Evolutionary conservation across 805 yeast genomes (phyloP).

Genomic region (Candida dajiaensis): DNA sequence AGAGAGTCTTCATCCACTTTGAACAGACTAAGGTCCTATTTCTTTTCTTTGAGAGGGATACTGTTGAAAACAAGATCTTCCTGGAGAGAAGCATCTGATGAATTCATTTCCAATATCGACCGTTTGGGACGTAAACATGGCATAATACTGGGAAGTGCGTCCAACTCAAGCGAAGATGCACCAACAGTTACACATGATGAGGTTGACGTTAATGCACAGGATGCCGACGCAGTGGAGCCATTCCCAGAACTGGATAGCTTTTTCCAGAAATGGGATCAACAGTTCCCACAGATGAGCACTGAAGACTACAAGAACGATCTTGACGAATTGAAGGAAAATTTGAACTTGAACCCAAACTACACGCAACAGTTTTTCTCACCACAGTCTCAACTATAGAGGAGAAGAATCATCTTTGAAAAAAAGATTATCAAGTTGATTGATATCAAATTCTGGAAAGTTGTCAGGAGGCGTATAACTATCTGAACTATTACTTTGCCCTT

Average conservation of each 20-base stretch:
- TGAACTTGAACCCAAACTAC: background rate
- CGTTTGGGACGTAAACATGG: background rate
- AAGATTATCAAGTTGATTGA: background rate
- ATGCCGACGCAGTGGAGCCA: background rate
- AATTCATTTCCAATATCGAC: background rate
- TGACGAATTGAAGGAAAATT: background rate
- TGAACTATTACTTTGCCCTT: background rate
- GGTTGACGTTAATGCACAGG: background rate
- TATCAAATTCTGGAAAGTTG: background rate
- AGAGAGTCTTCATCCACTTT: background rate
- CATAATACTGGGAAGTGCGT: background rate
- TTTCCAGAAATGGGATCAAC: slow-evolving; percentile 2
- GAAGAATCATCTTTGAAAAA: background rate
- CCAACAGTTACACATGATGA: background rate
- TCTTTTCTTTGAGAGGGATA: background rate
- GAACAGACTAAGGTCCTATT: background rate
- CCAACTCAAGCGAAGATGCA: background rate
- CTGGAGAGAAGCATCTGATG: background rate
- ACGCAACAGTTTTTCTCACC: background rate
- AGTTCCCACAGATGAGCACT: background rate
- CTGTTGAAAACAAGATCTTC: background rate
- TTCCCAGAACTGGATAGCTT: slow-evolving; percentile 2
- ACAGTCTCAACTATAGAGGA: background rate
- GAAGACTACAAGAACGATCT: background rate
- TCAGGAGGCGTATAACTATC: background rate